Evolutionary conservation across 176 grass and related monocot species (phyloP).

Genomic region (Rhynchospora tenuis): DNA sequence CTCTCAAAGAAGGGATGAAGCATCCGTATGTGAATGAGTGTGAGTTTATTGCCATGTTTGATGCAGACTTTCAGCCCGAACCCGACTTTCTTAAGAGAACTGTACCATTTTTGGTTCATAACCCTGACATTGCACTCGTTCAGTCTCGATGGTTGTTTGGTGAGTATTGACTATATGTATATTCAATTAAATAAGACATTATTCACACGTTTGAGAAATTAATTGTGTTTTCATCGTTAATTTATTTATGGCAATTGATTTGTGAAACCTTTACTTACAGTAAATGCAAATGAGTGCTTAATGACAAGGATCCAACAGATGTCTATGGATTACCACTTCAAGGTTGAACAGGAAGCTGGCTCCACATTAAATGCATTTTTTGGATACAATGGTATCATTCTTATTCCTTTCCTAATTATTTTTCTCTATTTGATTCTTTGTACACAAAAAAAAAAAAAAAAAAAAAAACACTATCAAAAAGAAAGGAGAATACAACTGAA

Average conservation of each 20-base stretch:
- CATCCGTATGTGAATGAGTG: slow-evolving; percentile 29
- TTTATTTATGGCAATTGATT: background rate
- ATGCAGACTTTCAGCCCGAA: slow-evolving; percentile 31
- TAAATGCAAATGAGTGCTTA: slow-evolving; percentile 39
- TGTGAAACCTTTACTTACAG: background rate
- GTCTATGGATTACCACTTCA: slow-evolving; percentile 56
- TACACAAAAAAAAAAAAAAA: background rate
- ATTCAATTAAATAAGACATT: background rate
- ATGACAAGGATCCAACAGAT: slow-evolving; percentile 49
- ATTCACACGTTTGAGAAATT: background rate
- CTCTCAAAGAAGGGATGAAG: slow-evolving; percentile 42
- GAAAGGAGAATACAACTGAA: background rate
- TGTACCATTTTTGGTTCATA: slow-evolving; percentile 29
- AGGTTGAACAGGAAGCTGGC: slow-evolving; percentile 47
- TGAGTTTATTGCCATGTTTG: slow-evolving; percentile 40
- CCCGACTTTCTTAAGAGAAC: slow-evolving; percentile 24
- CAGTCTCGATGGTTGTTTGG: slow-evolving; percentile 43
- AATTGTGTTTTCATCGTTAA: background rate
- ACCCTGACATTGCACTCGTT: slow-evolving; percentile 38
- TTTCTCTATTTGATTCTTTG: background rate
- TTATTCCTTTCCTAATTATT: background rate
- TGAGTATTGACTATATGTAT: background rate
- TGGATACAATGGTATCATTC: slow-evolving; percentile 36
- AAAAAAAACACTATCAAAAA: background rate
- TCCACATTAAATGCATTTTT: slow-evolving; percentile 44